phyloP scores from a whole-genome alignment of 2,329 filamentous ascomycete genomes.

The Sarocladiaceae sp. region DNA sequence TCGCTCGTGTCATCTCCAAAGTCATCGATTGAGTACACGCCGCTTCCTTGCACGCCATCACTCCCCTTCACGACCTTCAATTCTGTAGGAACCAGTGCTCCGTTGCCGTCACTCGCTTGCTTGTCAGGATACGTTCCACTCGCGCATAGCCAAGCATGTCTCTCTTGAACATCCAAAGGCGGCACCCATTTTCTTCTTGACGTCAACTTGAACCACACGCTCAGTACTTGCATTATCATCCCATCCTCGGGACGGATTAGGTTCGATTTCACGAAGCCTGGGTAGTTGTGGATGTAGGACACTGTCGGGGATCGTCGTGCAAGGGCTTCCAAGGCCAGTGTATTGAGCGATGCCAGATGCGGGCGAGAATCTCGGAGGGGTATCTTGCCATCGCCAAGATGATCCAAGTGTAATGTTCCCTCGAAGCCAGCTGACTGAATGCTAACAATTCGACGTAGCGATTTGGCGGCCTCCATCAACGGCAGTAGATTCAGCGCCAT shows the following conservation, averaged over 20 bases:
- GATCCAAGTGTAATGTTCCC: slow-evolving; percentile 17
- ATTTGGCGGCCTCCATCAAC: slow-evolving; percentile 30
- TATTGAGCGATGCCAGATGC: slow-evolving; percentile 19
- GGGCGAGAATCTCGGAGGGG: slow-evolving; percentile 17
- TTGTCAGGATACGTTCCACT: slow-evolving; percentile 17
- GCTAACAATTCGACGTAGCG: slow-evolving; percentile 20
- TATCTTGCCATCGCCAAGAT: slow-evolving; percentile 19
- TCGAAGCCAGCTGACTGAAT: slow-evolving; percentile 20
- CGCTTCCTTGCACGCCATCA: slow-evolving; percentile 18
- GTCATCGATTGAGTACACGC: slow-evolving; percentile 20
- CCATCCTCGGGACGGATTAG: slow-evolving; percentile 18
- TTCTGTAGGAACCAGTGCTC: background rate
- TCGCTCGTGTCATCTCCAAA: slow-evolving; percentile 15
- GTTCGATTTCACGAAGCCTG: slow-evolving; percentile 23
- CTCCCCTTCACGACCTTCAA: slow-evolving; percentile 13
- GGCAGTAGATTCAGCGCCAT: slow-evolving; percentile 56
- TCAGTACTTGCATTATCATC: slow-evolving; percentile 14
- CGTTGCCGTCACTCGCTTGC: background rate
- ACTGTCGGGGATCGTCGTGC: slow-evolving; percentile 18
- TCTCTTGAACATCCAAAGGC: slow-evolving; percentile 19
- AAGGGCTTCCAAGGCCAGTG: slow-evolving; percentile 21
- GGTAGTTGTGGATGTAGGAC: slow-evolving; percentile 25
- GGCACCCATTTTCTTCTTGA: slow-evolving; percentile 14
- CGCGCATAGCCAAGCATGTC: slow-evolving; percentile 20
- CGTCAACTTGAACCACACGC: slow-evolving; percentile 11